Conservation (phyloP, 352 stramenopile genomes). For the Thraustochytrium striatum region DNA sequence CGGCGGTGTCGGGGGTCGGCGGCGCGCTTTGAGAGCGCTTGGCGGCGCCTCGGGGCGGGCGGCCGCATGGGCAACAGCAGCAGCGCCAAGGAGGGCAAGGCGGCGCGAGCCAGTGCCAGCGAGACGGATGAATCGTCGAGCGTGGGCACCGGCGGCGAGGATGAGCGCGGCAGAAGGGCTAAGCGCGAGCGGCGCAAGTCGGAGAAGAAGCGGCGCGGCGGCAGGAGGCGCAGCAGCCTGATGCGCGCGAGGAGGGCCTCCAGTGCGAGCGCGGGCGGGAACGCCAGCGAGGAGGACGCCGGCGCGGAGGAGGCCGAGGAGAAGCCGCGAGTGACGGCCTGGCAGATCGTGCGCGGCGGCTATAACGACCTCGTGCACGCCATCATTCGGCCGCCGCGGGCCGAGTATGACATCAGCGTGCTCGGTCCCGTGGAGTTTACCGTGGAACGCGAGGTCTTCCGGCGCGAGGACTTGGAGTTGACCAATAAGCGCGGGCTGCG, state of each 20-base stretch:
- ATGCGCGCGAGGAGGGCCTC: not conserved
- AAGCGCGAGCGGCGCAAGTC: too few relatives aligned
- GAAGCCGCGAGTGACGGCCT: slow-evolving; percentile 1
- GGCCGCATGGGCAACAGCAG: too few relatives aligned
- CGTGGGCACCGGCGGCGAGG: too few relatives aligned
- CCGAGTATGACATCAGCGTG: slow-evolving; percentile 79
- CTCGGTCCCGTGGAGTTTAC: slow-evolving; percentile 79
- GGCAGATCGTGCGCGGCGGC: slow-evolving; percentile 25
- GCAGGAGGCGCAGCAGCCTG: too few relatives aligned
- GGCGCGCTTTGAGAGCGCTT: too few relatives aligned
- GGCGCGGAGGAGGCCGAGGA: not conserved
- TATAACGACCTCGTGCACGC: slow-evolving; percentile 94
- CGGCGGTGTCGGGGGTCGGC: too few relatives aligned
- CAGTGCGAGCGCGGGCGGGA: not conserved
- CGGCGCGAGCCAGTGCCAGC: too few relatives aligned
- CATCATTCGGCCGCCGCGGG: slow-evolving; percentile 92
- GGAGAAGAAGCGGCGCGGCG: too few relatives aligned
- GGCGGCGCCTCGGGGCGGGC: too few relatives aligned
- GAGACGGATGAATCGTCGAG: too few relatives aligned
- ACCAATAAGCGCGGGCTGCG: slow-evolving; percentile 67
- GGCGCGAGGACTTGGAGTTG: slow-evolving; percentile 81
- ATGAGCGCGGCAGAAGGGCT: too few relatives aligned
- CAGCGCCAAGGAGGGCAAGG: too few relatives aligned
- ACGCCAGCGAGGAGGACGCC: not conserved
- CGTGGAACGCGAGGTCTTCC: slow-evolving; percentile 77